Evolutionary conservation across 306 rosid species (phyloP).

Genomic region (Prinsepia uniflora): DNA sequence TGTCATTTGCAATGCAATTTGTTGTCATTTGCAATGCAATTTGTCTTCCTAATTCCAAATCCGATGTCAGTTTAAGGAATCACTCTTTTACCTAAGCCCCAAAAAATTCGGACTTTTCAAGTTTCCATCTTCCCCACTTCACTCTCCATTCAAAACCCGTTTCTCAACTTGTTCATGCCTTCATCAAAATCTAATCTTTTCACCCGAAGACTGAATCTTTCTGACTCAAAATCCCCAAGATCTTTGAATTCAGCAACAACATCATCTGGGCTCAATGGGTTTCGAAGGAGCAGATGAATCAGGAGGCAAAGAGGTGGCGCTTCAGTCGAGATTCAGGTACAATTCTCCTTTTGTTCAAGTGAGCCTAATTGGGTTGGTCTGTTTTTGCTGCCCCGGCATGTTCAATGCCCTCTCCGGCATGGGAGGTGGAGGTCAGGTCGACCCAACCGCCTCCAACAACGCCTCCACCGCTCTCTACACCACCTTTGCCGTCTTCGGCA

Average conservation of each 20-base stretch:
- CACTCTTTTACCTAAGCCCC: neutral
- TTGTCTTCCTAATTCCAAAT: neutral
- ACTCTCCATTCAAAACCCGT: neutral
- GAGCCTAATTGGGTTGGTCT: conserved; percentile 61
- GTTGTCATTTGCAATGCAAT: neutral
- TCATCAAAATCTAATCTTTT: neutral
- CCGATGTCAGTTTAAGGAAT: neutral
- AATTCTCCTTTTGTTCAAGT: conserved; percentile 74
- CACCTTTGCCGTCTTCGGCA: conserved; percentile 73
- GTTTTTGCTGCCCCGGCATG: conserved; percentile 98
- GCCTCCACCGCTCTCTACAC: conserved; percentile 75
- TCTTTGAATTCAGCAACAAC: neutral
- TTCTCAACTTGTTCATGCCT: neutral
- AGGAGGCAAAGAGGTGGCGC: conserved; percentile 3
- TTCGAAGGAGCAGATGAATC: conserved; percentile 37
- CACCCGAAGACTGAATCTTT: neutral
- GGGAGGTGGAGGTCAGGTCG: conserved; percentile 92
- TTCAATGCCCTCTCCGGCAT: conserved; percentile 85
- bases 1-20: neutral
- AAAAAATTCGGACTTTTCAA: too few species aligned
- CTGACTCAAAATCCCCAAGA: neutral
- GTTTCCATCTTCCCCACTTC: too few species aligned
- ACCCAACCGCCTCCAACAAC: conserved; percentile 66
- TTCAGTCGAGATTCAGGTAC: conserved; percentile 42
- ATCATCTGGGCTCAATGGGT: conserved; percentile 39